Conservation (phyloP, 2,329 filamentous ascomycete species). For the Emericellopsis atlantica region DNA sequence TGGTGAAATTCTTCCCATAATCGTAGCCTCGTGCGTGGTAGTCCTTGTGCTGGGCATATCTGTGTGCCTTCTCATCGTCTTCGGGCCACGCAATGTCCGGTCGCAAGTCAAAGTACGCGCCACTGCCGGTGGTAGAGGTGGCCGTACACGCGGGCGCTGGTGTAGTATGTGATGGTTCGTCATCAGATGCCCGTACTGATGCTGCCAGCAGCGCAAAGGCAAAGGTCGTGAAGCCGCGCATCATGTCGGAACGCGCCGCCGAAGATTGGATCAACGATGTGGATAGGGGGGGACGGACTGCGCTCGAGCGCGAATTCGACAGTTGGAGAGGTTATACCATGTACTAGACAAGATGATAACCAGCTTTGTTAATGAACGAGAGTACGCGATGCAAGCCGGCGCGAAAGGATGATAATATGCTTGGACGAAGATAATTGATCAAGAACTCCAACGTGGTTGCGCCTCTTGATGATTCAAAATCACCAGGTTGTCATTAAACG, state of each 20-base stretch:
- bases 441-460: neutral
- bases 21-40: slow-evolving; percentile 62
- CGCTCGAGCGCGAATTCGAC: too few relatives aligned
- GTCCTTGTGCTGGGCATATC: slow-evolving; percentile 30
- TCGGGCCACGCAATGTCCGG: slow-evolving; percentile 36
- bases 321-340: too few relatives aligned
- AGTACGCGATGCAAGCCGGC: too few relatives aligned
- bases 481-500: neutral
- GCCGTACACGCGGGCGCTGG: slow-evolving; percentile 40
- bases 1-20: slow-evolving; percentile 68
- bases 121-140: slow-evolving; percentile 38
- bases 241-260: neutral
- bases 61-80: slow-evolving; percentile 27
- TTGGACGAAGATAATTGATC: neutral
- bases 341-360: too few relatives aligned
- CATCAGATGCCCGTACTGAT: slow-evolving; percentile 16
- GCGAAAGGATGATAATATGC: too few relatives aligned
- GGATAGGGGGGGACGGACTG: neutral
- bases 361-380: too few relatives aligned
- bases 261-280: too few relatives aligned
- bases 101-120: slow-evolving; percentile 46
- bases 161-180: slow-evolving; percentile 26
- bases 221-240: neutral
- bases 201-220: slow-evolving; percentile 13
- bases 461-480: neutral